Evolutionary conservation across 768 basidiomycete genomes (phyloP), one percentile per base, ranked within the genome.

Genomic region (Plicaturopsis crispa): DNA sequence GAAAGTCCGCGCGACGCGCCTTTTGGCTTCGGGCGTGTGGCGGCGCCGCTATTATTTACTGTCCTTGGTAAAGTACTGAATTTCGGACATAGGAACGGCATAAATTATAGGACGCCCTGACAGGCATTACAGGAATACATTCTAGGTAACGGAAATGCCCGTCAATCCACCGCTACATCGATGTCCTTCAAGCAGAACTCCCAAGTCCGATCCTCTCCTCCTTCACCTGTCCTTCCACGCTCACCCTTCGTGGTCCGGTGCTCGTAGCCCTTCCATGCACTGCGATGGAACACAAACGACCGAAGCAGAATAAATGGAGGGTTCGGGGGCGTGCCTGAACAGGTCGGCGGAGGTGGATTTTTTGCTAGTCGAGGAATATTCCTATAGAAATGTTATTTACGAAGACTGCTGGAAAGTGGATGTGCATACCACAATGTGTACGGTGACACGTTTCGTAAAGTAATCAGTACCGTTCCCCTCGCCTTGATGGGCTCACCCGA

Each of bases 171-270:
- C n/a, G n/a, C n/a, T n/a, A 28, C 14, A 14, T 28, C 26, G 10
- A 28, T 8, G 26, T 55, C 56, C 40, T 47, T 49, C 40, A 73
- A 44, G 58, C 70, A 89, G 60, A 93, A 91, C 57, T 92, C 86
- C 89, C 90, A 93, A 45, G 86, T 91, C 43, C 87, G 67, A 47
- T 90, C 84, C 48, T 80, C 85, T 33, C 78, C 85, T 6, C 75
- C 82, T 52, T 76, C 78, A 24, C 77, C 84, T 10, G 76, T 86
- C 62, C 57, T 80, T 19, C 73, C 76, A 55, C 75, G 69, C 63
- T 75, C 88, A 4, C 93, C 93, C 52, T 91, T 84, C 3, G 94
- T 96, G 80, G 94, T 84, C n/a, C 88, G 67, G 56, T 98, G 94
- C 48, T 82, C 82, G 50, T 97, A 98, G 1, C 88, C 90, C 34